These are phyloP conservation scores for Ajuga reptans DNA, from an alignment of 305 asterid genomes.

Conservation along the genomic window DNA sequence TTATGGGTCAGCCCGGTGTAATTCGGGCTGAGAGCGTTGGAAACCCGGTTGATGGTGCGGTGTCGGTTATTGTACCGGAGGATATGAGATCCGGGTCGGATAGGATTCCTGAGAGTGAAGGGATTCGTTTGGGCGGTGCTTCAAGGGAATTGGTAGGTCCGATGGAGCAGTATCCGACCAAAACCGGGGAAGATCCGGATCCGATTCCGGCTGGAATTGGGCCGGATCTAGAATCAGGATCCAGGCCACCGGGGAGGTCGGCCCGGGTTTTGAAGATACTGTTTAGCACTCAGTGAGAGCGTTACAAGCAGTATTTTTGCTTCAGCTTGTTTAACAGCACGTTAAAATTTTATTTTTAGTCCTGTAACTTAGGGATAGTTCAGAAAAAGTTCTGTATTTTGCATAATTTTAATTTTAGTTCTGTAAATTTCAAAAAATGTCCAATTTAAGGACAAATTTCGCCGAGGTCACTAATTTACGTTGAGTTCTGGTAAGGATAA, in stretches of 20 bases:
- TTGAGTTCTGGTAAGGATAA: too few relatives aligned
- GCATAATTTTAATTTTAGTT: too few relatives aligned
- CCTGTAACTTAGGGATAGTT: too few relatives aligned
- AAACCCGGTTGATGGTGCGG: not conserved
- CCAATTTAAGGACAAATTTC: too few relatives aligned
- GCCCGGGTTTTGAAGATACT: too few relatives aligned
- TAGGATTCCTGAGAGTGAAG: not conserved
- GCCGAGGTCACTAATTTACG: too few relatives aligned
- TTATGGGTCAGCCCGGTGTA: not conserved
- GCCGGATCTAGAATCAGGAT: not conserved
- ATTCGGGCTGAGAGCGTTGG: constrained; percentile 1
- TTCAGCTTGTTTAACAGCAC: too few relatives aligned
- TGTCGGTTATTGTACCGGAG: not conserved
- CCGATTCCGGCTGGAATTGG: not conserved
- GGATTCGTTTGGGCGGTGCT: not conserved
- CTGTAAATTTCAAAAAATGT: too few relatives aligned
- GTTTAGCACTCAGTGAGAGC: too few relatives aligned
- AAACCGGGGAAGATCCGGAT: not conserved
- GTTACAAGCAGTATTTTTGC: too few relatives aligned
- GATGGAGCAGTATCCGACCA: not conserved
- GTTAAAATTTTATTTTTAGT: too few relatives aligned
- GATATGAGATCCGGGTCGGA: not conserved
- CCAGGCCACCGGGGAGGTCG: not conserved
- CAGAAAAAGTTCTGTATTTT: too few relatives aligned
- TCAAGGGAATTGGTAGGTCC: not conserved